phyloP scores from a whole-genome alignment of 148 eudicot species.

The Polygonum aviculare region DNA sequence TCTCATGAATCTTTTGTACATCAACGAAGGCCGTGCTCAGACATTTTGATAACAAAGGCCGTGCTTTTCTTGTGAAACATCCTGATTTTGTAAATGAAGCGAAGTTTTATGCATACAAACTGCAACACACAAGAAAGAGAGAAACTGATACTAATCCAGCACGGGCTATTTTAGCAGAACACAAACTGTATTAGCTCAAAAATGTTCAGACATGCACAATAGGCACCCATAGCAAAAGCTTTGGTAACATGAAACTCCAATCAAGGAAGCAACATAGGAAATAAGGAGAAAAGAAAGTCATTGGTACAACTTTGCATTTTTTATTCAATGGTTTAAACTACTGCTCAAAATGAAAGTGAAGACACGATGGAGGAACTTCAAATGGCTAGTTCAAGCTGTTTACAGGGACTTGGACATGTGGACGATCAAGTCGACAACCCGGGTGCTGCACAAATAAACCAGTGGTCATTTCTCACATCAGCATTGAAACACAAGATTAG shows the following conservation, averaged over 20 bases:
- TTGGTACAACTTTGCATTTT: neutral
- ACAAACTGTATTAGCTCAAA: neutral
- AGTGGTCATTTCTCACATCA: neutral
- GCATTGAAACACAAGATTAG: neutral
- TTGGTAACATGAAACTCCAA: neutral
- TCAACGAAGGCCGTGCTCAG: too few species aligned
- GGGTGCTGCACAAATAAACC: conserved; percentile 37
- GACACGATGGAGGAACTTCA: conserved; percentile 5
- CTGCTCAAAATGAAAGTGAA: neutral
- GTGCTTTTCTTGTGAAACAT: too few species aligned
- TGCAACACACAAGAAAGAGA: neutral
- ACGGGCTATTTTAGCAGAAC: neutral
- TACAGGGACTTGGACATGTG: conserved; percentile 39
- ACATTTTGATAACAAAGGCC: too few species aligned
- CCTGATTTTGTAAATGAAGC: too few species aligned
- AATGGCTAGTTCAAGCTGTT: neutral
- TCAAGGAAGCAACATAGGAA: neutral
- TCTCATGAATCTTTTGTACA: too few species aligned
- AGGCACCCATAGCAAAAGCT: neutral
- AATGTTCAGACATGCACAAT: neutral
- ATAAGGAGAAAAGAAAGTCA: neutral
- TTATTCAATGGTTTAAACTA: neutral
- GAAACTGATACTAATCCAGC: neutral
- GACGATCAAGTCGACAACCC: conserved; percentile 67
- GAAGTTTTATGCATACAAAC: too few species aligned